Evolutionary conservation across 345 rosid genomes (phyloP), one percentile per base, ranked within the genome.

Genomic region (Psidium friedrichsthalianum): DNA sequence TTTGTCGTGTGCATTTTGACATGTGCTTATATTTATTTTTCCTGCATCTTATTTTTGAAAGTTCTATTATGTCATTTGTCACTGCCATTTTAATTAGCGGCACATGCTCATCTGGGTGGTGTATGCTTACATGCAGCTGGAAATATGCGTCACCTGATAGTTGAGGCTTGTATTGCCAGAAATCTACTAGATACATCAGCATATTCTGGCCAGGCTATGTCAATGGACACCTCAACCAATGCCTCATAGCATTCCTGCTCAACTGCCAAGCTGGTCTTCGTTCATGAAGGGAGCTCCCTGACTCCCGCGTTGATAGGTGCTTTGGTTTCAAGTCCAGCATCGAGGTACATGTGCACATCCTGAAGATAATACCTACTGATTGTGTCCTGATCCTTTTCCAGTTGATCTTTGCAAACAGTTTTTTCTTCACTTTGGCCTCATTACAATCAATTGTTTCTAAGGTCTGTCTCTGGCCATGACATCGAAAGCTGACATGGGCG

Each of bases 91-190:
- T 16, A 69, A 69, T 69, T 32, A 16, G 47, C 11, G 78, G 78
- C 18, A 36, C 47, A 18, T 69, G 78, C 44, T 51, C 47, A 54
- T 82, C 58, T 2, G 25, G 32, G 61, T 84, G 74, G n/a, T 61
- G 54, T 49, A 24, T 55, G 82, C 42, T 87, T 87, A 82, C 84
- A 20, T 90, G 89, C 93, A 97, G 99, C 94, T 91, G 99, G 99
- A 90, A 95, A 97, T 93, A 90, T 97, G 98, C 95, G 96, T 56
- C 99, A 97, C 89, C 91, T 97, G 90, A 96, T 97, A 88, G 96
- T 97, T 61, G 99, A 97, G 94, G 98, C 99, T 85, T 95, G 98
- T 90, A 94, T 96, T 64, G 93, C 98, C 24, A 94, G 99, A 91
- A 92, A 94, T 89, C 57, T 97, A 85, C 89, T 97, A 88, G 98